Evolutionary conservation across 345 rosid species (phyloP).

Genomic region (Aurinia saxatilis): DNA sequence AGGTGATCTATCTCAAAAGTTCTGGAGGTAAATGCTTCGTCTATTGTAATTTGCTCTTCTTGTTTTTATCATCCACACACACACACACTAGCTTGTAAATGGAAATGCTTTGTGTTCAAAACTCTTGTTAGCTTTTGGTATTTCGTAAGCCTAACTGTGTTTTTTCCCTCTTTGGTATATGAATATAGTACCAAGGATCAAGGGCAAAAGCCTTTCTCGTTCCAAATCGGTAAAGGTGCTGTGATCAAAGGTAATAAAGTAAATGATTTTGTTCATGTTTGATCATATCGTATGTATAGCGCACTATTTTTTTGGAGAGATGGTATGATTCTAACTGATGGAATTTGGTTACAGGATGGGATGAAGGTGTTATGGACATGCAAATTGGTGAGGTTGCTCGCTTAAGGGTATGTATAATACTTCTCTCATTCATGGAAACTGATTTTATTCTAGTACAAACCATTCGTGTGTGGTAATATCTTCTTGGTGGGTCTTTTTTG

Average conservation of each 20-base stretch:
- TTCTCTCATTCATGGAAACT: background rate
- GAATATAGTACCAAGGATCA: conserved; percentile 73
- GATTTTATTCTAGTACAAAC: background rate
- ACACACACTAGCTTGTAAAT: too few relatives aligned
- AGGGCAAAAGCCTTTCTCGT: conserved; percentile 75
- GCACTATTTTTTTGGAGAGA: background rate
- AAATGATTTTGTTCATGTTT: background rate
- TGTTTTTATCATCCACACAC: background rate
- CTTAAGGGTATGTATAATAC: conserved; percentile 52
- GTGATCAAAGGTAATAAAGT: conserved; percentile 60
- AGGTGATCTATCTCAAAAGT: conserved; percentile 75
- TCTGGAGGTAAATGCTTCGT: conserved; percentile 65
- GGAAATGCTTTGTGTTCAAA: too few relatives aligned
- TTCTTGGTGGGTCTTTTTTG: background rate
- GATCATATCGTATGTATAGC: background rate
- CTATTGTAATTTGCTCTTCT: background rate
- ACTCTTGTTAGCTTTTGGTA: too few relatives aligned
- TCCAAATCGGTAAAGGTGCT: conserved; percentile 72
- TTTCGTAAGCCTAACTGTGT: conserved; percentile 3
- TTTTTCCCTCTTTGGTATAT: conserved; percentile 11
- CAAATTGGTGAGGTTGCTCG: conserved; percentile 93
- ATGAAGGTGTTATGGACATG: conserved; percentile 97
- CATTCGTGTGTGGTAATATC: background rate
- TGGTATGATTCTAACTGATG: background rate
- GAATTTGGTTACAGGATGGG: conserved; percentile 59